Conservation (phyloP, 129 eudicot species). For the Tanacetum coccineum region DNA sequence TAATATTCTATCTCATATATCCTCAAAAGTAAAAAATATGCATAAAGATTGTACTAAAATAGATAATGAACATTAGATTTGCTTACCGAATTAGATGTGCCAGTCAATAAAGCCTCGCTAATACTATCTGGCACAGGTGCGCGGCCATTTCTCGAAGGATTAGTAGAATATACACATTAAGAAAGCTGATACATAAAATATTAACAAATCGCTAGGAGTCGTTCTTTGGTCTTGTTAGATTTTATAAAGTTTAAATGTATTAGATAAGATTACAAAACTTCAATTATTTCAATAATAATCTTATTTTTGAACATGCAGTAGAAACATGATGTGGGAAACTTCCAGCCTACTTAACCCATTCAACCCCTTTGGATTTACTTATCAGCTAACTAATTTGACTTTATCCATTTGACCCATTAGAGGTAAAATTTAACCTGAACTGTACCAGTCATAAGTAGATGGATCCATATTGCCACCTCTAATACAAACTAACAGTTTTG, state of each 20-base stretch:
- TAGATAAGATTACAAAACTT: not conserved
- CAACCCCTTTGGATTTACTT: no score
- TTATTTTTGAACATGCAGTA: not conserved
- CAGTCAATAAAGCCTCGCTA: conserved; percentile 63
- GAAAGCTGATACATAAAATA: no score
- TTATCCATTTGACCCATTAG: not conserved
- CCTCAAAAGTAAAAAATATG: not conserved
- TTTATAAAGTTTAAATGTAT: not conserved
- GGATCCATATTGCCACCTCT: not conserved
- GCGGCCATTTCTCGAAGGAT: conserved; percentile 55
- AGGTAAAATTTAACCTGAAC: not conserved
- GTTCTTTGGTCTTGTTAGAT: no score
- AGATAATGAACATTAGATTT: not conserved
- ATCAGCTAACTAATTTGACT: no score
- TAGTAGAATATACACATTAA: no score
- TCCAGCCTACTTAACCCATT: no score
- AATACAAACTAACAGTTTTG: not conserved
- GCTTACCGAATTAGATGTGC: conserved; percentile 37
- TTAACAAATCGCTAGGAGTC: no score
- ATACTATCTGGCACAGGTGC: conserved; percentile 55
- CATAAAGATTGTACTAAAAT: not conserved
- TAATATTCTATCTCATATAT: not conserved
- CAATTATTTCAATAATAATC: not conserved
- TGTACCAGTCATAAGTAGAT: not conserved
- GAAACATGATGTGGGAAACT: not conserved